Conservation (phyloP, 1,284 basidiomycete species). For the Jaminaea rosea region DNA sequence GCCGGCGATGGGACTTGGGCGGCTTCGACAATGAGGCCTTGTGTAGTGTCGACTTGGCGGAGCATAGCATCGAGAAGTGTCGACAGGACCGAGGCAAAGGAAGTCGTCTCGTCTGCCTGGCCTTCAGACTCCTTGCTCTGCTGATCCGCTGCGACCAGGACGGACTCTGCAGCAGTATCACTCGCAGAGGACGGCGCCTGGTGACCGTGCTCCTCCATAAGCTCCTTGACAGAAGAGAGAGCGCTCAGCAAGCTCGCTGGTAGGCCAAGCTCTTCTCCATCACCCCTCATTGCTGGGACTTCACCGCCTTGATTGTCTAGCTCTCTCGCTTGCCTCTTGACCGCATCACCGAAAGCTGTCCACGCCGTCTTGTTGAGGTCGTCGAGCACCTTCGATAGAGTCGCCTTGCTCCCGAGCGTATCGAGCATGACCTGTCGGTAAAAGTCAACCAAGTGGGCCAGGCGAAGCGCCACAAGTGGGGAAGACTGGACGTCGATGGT, state of each 20-base stretch:
- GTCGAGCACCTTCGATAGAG: conserved; percentile 65
- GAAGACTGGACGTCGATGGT: conserved; percentile 87
- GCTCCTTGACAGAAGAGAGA: conserved; percentile 25
- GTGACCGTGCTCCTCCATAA: conserved; percentile 21
- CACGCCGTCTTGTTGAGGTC: conserved; percentile 52
- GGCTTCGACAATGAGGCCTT: conserved; percentile 3
- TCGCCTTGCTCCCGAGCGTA: conserved; percentile 73
- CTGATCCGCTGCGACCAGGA: background rate
- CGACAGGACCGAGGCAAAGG: conserved; percentile 21
- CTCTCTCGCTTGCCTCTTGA: conserved; percentile 23
- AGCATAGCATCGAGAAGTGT: conserved; percentile 27
- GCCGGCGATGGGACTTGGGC: background rate
- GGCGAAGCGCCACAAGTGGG: conserved; percentile 78
- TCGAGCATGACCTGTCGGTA: conserved; percentile 84
- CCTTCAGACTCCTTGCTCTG: background rate
- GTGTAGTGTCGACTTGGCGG: conserved; percentile 16
- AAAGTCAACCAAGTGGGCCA: conserved; percentile 88
- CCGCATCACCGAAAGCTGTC: conserved; percentile 23
- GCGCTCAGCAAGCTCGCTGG: conserved; percentile 22
- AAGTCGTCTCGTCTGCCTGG: conserved; percentile 1
- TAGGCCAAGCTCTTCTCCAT: conserved; percentile 12
- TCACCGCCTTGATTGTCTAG: conserved; percentile 3
- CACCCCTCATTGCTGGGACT: too few relatives aligned
- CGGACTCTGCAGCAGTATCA: too few relatives aligned
- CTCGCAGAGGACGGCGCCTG: conserved; percentile 13